phyloP scores from a whole-genome alignment of 1,139 yeast genomes.

The Magnusiomyces paraingens region DNA sequence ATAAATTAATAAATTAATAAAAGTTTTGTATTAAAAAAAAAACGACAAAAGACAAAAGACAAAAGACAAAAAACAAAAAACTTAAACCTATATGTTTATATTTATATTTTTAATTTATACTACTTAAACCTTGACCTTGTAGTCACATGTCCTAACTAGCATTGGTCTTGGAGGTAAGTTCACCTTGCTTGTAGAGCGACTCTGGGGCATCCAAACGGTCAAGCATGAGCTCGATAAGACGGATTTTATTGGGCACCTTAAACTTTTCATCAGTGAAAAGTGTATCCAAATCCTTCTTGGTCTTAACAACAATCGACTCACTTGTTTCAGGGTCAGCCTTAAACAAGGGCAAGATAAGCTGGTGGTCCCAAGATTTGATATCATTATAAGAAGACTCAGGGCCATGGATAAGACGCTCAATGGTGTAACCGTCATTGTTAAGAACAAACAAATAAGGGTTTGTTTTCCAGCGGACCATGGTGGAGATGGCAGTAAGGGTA shows the following conservation, averaged over 20 bases:
- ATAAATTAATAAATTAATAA: not conserved
- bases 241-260: conserved; percentile 55
- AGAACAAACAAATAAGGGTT: conserved; percentile 76
- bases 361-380: conserved; percentile 78
- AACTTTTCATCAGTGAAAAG: conserved; percentile 51
- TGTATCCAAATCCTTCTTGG: conserved; percentile 60
- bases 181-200: conserved; percentile 67
- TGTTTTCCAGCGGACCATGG: conserved; percentile 73
- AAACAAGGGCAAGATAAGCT: conserved; percentile 59
- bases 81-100: too few species aligned
- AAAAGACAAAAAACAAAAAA: too few species aligned
- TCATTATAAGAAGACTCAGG: conserved; percentile 68
- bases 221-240: conserved; percentile 73
- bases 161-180: conserved; percentile 65
- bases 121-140: too few species aligned
- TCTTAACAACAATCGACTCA: conserved; percentile 45
- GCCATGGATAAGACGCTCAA: conserved; percentile 85
- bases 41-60: not conserved
- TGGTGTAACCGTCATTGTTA: conserved; percentile 84
- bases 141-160: not conserved
- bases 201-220: conserved; percentile 79
- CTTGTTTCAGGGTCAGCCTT: conserved; percentile 46
- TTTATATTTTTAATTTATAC: too few species aligned
- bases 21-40: not conserved
- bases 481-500: conserved; percentile 81